Percentiles rank a stretch among this genome's conserved stretches.
These are phyloP conservation scores for Calonectria multiphialidica DNA, from an alignment of 2,329 filamentous ascomycete genomes.

Conservation along the genomic window DNA sequence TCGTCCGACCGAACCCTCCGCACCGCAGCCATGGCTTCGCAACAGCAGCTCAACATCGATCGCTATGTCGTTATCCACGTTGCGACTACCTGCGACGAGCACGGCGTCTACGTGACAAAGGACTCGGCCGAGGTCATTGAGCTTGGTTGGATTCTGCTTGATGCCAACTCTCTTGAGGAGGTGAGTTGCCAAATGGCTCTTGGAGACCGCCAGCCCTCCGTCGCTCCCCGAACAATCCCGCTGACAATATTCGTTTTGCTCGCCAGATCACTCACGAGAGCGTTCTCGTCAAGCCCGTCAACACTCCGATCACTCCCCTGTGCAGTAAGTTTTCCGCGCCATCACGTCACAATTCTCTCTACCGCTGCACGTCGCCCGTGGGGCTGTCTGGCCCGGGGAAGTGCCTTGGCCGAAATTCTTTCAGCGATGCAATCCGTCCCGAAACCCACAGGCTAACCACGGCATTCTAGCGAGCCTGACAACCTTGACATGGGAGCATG, in stretches of 20 bases:
- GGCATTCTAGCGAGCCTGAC: slow-evolving; percentile 84
- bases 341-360: slow-evolving; percentile 32
- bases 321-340: slow-evolving; percentile 82
- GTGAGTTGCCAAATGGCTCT: slow-evolving; percentile 63
- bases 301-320: slow-evolving; percentile 97
- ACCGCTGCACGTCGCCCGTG: slow-evolving; percentile 35
- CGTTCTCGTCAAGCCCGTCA: slow-evolving; percentile 97
- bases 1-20: slow-evolving; percentile 38
- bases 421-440: background rate
- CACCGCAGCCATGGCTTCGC: slow-evolving; percentile 53
- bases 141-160: slow-evolving; percentile 96
- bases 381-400: slow-evolving; percentile 28
- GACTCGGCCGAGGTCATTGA: slow-evolving; percentile 99
- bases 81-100: slow-evolving; percentile 98
- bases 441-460: slow-evolving; percentile 33
- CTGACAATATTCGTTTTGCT: slow-evolving; percentile 28
- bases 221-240: slow-evolving; percentile 9
- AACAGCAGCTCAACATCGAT: slow-evolving; percentile 79
- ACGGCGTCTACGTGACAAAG: slow-evolving; percentile 99
- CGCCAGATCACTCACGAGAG: slow-evolving; percentile 91
- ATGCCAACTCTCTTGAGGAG: slow-evolving; percentile 93
- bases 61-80: slow-evolving; percentile 99
- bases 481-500: slow-evolving; percentile 98
- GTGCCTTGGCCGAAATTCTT: slow-evolving; percentile 24
- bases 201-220: slow-evolving; percentile 18